phyloP scores from a whole-genome alignment of 345 rosid genomes.

The Arabis hirsuta region DNA sequence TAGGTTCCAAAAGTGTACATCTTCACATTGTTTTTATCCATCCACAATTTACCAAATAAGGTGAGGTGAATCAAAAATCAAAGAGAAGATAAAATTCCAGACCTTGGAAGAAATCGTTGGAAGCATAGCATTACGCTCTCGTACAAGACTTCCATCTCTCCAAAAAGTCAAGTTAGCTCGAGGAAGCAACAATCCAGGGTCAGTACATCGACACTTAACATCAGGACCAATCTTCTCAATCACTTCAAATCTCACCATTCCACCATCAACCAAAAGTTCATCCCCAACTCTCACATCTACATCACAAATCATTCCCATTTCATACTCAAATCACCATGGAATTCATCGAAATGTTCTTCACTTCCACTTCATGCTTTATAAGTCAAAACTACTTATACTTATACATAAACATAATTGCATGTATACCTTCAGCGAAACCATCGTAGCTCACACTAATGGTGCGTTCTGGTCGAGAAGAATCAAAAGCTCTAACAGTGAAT shows the following conservation, averaged over 20 bases:
- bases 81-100: background rate
- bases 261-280: conserved; percentile 97
- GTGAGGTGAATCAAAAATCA: conserved; percentile 12
- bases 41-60: background rate
- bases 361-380: background rate
- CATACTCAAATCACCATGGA: background rate
- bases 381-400: no score
- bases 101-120: conserved; percentile 97
- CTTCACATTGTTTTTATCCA: background rate
- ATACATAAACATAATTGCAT: background rate
- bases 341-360: background rate
- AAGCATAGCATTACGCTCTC: conserved; percentile 99
- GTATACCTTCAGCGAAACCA: conserved; percentile 93
- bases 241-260: conserved; percentile 99
- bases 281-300: conserved; percentile 92
- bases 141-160: conserved; percentile 97
- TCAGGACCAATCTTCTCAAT: conserved; percentile 96
- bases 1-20: conserved; percentile 1
- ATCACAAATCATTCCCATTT: conserved; percentile 7
- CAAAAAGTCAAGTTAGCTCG: conserved; percentile 98
- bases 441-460: conserved; percentile 91
- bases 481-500: conserved; percentile 89
- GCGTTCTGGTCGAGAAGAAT: conserved; percentile 67
- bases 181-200: conserved; percentile 93
- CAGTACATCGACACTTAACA: conserved; percentile 91